Evolutionary conservation across 106 monocot genomes (phyloP).

Genomic region (Triglochin maritima): DNA sequence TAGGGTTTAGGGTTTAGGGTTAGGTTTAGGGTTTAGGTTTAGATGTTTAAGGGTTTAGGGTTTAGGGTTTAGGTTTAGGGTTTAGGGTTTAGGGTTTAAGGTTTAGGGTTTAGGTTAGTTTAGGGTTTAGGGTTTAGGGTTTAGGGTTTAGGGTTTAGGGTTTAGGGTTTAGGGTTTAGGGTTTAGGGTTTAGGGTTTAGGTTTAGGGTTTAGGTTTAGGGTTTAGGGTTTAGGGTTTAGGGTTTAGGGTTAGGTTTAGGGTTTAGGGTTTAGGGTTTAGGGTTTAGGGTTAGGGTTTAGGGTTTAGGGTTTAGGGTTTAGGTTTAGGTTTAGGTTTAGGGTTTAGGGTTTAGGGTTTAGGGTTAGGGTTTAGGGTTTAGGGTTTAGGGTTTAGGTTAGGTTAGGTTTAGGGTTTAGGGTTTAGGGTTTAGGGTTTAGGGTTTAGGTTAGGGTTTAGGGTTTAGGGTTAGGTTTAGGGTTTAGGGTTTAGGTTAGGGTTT

Average conservation of each 20-base stretch:
- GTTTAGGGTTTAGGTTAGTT: too few relatives aligned
- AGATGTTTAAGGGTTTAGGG: too few relatives aligned
- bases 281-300: slow-evolving; percentile 19
- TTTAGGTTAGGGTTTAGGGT: slow-evolving; percentile 24
- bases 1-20: too few relatives aligned
- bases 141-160: too few relatives aligned
- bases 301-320: slow-evolving; percentile 24
- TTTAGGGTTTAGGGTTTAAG: too few relatives aligned
- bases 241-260: slow-evolving; percentile 23
- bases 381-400: slow-evolving; percentile 32
- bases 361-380: slow-evolving; percentile 37
- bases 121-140: too few relatives aligned
- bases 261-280: slow-evolving; percentile 26
- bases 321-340: slow-evolving; percentile 32
- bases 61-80: too few relatives aligned
- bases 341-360: slow-evolving; percentile 29
- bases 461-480: slow-evolving; percentile 23
- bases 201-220: slow-evolving; percentile 32
- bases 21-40: too few relatives aligned
- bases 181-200: too few relatives aligned
- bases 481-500: slow-evolving; percentile 23
- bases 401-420: slow-evolving; percentile 25
- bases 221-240: slow-evolving; percentile 24
- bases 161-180: too few relatives aligned
- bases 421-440: slow-evolving; percentile 40